Conservation (phyloP, 2,329 filamentous ascomycete genomes). For the Chaetomium olivaceum region DNA sequence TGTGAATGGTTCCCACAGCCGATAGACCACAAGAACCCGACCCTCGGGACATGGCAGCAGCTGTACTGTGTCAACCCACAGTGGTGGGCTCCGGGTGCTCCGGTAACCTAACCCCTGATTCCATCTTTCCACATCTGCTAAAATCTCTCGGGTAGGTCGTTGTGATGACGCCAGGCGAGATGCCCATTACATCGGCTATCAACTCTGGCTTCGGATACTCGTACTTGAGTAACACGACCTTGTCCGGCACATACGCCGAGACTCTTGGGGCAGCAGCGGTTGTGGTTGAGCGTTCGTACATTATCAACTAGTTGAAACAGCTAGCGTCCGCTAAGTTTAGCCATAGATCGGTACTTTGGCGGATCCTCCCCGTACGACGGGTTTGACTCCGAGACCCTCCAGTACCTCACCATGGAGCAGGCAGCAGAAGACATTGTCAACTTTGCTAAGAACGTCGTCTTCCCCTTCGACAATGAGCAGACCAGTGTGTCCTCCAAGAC, state of each 20-base stretch:
- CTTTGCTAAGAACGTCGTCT: slow-evolving; percentile 29
- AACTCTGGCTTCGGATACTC: slow-evolving; percentile 23
- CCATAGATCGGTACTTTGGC: slow-evolving; percentile 31
- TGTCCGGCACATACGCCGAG: slow-evolving; percentile 27
- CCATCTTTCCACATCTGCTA: neutral
- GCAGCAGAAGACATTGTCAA: slow-evolving; percentile 29
- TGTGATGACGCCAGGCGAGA: slow-evolving; percentile 29
- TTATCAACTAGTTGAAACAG: neutral
- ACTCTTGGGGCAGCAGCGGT: slow-evolving; percentile 27
- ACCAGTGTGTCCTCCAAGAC: slow-evolving; percentile 26
- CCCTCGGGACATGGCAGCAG: slow-evolving; percentile 29
- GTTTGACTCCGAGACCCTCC: slow-evolving; percentile 29
- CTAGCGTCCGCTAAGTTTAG: neutral
- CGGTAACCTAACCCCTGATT: slow-evolving; percentile 17
- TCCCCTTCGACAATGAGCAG: slow-evolving; percentile 25
- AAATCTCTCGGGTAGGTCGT: slow-evolving; percentile 23
- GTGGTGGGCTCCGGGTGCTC: slow-evolving; percentile 30
- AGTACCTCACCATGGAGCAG: slow-evolving; percentile 31
- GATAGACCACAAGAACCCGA: slow-evolving; percentile 30
- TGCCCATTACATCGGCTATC: slow-evolving; percentile 19
- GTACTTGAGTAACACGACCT: slow-evolving; percentile 30
- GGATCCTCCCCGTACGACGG: slow-evolving; percentile 30
- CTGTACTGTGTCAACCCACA: slow-evolving; percentile 31
- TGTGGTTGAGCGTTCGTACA: slow-evolving; percentile 29
- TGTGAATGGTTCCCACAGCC: slow-evolving; percentile 32